These are phyloP conservation scores for Periconia sp. DNA, from an alignment of 2,329 filamentous ascomycete genomes.

Conservation along the genomic window DNA sequence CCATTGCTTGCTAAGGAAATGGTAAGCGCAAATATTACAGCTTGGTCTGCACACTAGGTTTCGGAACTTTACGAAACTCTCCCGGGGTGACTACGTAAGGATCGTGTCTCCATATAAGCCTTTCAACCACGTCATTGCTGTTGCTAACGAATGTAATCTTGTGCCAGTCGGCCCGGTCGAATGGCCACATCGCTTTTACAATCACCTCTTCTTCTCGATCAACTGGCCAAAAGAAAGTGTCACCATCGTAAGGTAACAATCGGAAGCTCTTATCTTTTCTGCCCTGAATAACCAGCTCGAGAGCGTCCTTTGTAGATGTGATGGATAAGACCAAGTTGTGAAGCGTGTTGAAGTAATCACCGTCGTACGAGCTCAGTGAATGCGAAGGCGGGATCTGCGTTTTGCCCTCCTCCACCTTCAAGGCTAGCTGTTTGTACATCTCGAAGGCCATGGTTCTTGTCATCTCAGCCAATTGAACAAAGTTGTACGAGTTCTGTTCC, in stretches of 20 bases:
- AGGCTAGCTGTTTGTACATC: slow-evolving; percentile 5
- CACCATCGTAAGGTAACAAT: slow-evolving; percentile 9
- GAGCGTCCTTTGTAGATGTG: not conserved
- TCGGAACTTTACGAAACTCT: slow-evolving; percentile 3
- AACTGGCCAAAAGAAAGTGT: slow-evolving; percentile 12
- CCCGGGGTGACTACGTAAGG: slow-evolving; percentile 9
- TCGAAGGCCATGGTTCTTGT: slow-evolving; percentile 1
- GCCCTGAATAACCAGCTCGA: slow-evolving; percentile 8
- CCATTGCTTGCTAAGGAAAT: no score
- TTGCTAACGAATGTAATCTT: slow-evolving; percentile 8
- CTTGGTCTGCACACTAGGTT: not conserved
- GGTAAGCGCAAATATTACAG: no score
- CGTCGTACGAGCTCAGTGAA: slow-evolving; percentile 9
- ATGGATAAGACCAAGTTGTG: slow-evolving; percentile 12
- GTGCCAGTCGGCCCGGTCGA: slow-evolving; percentile 14
- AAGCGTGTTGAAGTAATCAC: slow-evolving; percentile 11
- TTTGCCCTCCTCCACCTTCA: slow-evolving; percentile 3
- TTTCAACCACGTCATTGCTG: slow-evolving; percentile 7
- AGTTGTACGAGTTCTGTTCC: slow-evolving; percentile 1
- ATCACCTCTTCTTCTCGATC: slow-evolving; percentile 8
- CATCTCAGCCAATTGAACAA: slow-evolving; percentile 7
- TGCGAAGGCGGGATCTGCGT: slow-evolving; percentile 8
- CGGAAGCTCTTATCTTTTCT: slow-evolving; percentile 5
- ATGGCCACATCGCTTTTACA: slow-evolving; percentile 10
- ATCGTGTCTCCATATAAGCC: slow-evolving; percentile 10